Evolutionary conservation across 2,329 filamentous ascomycete species (phyloP).

Genomic region (Cyclaneusma minus): DNA sequence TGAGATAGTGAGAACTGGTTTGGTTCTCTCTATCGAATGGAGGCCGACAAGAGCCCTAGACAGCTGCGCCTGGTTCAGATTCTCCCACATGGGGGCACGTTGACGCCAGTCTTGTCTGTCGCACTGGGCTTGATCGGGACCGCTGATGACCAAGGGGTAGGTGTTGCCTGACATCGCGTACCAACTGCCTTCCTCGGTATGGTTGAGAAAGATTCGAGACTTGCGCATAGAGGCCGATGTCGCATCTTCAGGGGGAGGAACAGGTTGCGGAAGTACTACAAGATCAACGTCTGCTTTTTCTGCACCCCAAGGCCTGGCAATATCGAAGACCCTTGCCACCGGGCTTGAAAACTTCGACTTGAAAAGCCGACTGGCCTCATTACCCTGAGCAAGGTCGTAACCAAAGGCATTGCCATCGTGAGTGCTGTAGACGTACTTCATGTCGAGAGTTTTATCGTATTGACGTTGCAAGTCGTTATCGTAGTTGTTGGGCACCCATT

Average conservation of each 20-base stretch:
- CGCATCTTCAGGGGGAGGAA: conserved; percentile 41
- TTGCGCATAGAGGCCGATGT: conserved; percentile 34
- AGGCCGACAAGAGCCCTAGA: conserved; percentile 54
- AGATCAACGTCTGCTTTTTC: conserved; percentile 57
- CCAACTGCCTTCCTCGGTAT: conserved; percentile 76
- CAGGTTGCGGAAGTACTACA: conserved; percentile 73
- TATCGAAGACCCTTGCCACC: conserved; percentile 78
- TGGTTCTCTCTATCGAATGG: conserved; percentile 44
- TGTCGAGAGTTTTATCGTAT: conserved; percentile 66
- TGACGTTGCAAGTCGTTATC: conserved; percentile 78
- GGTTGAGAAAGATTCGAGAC: conserved; percentile 69
- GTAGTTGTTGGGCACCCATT: conserved; percentile 87
- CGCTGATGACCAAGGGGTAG: conserved; percentile 74
- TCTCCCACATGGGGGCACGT: conserved; percentile 16
- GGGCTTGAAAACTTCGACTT: conserved; percentile 57
- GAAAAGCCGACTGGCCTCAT: conserved; percentile 31
- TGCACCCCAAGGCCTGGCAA: conserved; percentile 57
- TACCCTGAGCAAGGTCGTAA: conserved; percentile 48
- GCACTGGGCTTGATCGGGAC: conserved; percentile 32
- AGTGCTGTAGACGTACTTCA: conserved; percentile 75
- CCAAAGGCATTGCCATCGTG: conserved; percentile 76
- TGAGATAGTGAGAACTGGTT: conserved; percentile 29
- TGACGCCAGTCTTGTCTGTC: conserved; percentile 39
- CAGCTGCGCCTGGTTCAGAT: conserved; percentile 28
- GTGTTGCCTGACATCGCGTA: conserved; percentile 79